Base-by-base conservation (phyloP, 2,329 filamentous ascomycete genomes). In the Microcyclospora pomicola region DNA sequence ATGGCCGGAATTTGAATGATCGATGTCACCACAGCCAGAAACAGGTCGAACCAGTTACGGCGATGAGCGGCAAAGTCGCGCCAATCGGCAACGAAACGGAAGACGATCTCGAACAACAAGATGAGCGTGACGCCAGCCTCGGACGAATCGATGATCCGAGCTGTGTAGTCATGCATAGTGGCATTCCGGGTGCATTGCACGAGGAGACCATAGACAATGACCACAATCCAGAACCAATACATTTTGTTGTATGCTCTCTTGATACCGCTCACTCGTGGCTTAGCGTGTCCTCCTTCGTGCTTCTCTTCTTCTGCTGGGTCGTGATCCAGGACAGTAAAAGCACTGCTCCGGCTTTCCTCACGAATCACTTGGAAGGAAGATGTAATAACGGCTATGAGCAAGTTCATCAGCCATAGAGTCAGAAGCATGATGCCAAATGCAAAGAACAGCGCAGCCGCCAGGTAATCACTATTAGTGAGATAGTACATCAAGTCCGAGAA, bases 361-460 rank as follows among this genome's bases (percentile, higher is more conserved):
- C 91, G 77, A 50, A 98, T 98, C 47, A 98, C 83, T 58, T 98
- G 91, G 54, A 98, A 98, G 1, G 88, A 95, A 5, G 91, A 94
- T 0, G 91, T 98, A 56, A 98, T 98, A 52, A 98, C 91, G 2
- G 91, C 91, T 54, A 98, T 93, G 34, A 81, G 61, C 62, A 98
- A 73, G 59, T 95, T 96, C 46, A 92, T 86, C 52, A 98, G 73
- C 91, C 91, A 98, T 35, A 98, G 70, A 66, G 85, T 91, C 69
- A 98, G 75, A 46, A 98, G 84, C 52, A 98, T 77, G 55, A 94
- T 88, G 1, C 69, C 75, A 39, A 66, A 64, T 31, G 73, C 73
- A 45, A 77, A 80, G 59, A 76, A 98, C 2, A 96, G 65, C 1
- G 87, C 84, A 3, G 86, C 77, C 12, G 83, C 73, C 6, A 93